phyloP scores from a whole-genome alignment of 2,329 filamentous ascomycete genomes.

The Colletotrichum kahawae region DNA sequence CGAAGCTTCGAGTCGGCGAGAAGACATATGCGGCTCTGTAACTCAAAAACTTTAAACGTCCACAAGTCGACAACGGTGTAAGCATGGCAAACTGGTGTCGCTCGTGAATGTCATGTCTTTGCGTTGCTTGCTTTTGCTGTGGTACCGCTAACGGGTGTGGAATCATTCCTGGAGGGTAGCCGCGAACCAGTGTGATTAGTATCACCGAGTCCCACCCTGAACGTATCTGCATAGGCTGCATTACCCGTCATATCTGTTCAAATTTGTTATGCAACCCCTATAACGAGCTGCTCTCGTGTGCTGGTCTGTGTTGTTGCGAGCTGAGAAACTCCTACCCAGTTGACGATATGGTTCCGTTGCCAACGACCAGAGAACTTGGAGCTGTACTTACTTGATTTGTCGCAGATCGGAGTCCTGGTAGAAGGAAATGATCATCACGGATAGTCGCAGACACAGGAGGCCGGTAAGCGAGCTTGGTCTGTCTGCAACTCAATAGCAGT shows the following conservation, averaged over 20 bases:
- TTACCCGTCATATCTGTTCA: background rate
- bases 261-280: background rate
- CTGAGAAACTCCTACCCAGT: background rate
- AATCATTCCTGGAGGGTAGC: background rate
- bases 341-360: background rate
- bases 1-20: background rate
- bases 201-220: background rate
- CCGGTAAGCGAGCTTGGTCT: background rate
- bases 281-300: background rate
- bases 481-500: background rate
- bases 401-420: background rate
- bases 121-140: background rate
- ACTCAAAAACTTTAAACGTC: background rate
- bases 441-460: background rate
- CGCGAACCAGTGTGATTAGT: background rate
- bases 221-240: conserved; percentile 1
- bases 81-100: background rate
- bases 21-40: background rate
- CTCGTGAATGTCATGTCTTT: background rate
- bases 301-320: background rate
- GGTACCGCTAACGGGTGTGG: background rate
- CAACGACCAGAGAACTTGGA: background rate
- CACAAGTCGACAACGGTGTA: background rate
- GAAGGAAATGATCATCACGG: background rate
- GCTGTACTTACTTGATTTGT: background rate